Base-by-base conservation (phyloP, 1,284 basidiomycete genomes). In the Exobasidium cylindrosporum region DNA sequence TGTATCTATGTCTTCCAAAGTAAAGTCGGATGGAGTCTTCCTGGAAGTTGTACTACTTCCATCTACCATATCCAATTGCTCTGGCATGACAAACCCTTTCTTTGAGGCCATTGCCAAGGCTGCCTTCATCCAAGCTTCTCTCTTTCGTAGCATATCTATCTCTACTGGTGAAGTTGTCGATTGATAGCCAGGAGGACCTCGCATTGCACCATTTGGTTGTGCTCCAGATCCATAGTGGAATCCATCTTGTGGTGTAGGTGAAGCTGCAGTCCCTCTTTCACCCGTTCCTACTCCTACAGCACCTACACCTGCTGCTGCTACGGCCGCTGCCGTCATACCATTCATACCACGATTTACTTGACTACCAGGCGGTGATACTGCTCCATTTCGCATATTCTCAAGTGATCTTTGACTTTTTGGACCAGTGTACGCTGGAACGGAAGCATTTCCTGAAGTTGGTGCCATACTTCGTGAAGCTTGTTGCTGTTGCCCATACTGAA, bases 121-220 rank as follows among this genome's bases (percentile, higher is more conserved):
- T 45, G 89, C 87, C 78, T 87, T 88, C 86, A 97, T 88, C 87
- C 94, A 96, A 28, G 84, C 83, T 81, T 93, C 88, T 67, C 90
- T 86, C 74, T 87, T 88, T 83, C 86, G 88, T 72, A 89, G 81
- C 35, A 83, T 83, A 67, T 94, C 92, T 32, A 93, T 78, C 76
- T 95, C 93, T 7, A 31, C 47, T 30, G 84, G 35, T 63, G 13
- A 54, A 40, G 31, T 40, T 29, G 24, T 29, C 44, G 17, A 40
- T 32, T 13, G 23, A n/a, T n/a, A n/a, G 28, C 44, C 44, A 28
- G 17, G 62, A 50, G 26, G n/a, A 50, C 5, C 47, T 50, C 35
- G 11, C 29, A 31, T 17, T 40, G 49, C 30, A 31, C 29, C 58
- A 32, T 56, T 21, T 28, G 29, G 53, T 24, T 50, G 43, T 63